Base-by-base conservation (phyloP, 129 eudicot species). In the Logfia minima region DNA sequence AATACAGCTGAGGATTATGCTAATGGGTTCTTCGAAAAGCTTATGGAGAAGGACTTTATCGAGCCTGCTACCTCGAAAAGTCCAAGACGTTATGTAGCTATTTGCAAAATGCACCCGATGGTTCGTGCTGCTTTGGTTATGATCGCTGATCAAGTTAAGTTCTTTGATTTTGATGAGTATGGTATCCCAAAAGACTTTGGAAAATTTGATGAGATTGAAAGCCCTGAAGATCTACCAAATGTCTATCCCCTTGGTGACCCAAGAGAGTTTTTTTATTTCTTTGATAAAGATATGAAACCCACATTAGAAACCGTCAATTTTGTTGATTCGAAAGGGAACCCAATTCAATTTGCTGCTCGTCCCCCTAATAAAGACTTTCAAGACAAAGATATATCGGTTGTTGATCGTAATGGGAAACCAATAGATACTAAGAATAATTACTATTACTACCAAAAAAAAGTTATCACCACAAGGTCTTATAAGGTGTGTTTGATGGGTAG, bases 71-170 rank as follows among this genome's bases (percentile, higher is more conserved):
- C 29, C 51, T 55, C 75, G 1, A 34, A 72, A 63, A 73, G 78
- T 26, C 58, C 41, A n/a, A 18, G 55, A 6, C 69, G 67, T 28
- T 10, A 79, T 26, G 85, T 82, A 26, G 82, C 79, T n/a, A 63
- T 51, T 37, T 87, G 88, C 86, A 87, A 73, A 75, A 76, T 87
- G 88, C 84, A 80, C 62, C 77, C 91, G 0, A 72, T 84, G 79
- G 78, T 82, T 52, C 88, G 83, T 32, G 77, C 84, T 45, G 64
- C 81, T 0, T 31, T 87, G 13, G 77, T 84, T 66, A 78, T 70
- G 75, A 48, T 87, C 18, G 85, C 88, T 0, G 78, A 78, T 10
- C 52, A 34, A 67, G 65, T 80, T 10, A 82, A 74, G 18, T 78
- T 84, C 74, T 82, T 87, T 41, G 88, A 87, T 80, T 87, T 82